Evolutionary conservation across 2,329 filamentous ascomycete species (phyloP).

Genomic region (Verticillium albo-atrum): DNA sequence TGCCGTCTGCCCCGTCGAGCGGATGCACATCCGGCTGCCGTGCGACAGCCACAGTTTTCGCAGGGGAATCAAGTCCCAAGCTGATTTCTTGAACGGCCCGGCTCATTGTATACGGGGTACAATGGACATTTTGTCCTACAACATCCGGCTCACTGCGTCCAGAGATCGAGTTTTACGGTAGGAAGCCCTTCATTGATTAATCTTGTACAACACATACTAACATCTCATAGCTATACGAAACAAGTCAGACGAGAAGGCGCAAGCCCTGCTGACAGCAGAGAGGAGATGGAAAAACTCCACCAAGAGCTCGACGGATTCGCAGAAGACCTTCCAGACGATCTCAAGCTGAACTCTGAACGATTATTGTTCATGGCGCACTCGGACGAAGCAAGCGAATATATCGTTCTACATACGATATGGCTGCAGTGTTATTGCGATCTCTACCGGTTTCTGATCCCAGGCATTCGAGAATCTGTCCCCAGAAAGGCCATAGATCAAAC

Average conservation of each 20-base stretch:
- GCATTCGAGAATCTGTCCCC: conserved; percentile 15
- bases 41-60: conserved; percentile 19
- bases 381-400: conserved; percentile 13
- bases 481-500: conserved; percentile 2
- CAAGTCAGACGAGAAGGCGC: not conserved
- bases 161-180: not conserved
- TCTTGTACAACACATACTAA: not conserved
- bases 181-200: not conserved
- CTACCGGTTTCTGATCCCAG: conserved; percentile 18
- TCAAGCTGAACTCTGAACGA: conserved; percentile 10
- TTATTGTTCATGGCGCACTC: conserved; percentile 20
- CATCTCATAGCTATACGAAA: not conserved
- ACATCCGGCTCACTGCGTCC: not conserved
- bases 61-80: conserved; percentile 14
- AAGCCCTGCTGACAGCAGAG: conserved; percentile 13
- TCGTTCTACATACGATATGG: conserved; percentile 11
- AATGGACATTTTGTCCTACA: not conserved
- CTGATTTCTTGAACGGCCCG: not conserved
- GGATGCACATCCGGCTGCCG: conserved; percentile 19
- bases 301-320: conserved; percentile 14
- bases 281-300: conserved; percentile 10
- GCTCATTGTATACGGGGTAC: not conserved
- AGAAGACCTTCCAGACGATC: conserved; percentile 13
- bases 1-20: conserved; percentile 15
- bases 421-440: conserved; percentile 18